phyloP scores from a whole-genome alignment of 2,329 filamentous ascomycete genomes.

The Pezicula carpinea region DNA sequence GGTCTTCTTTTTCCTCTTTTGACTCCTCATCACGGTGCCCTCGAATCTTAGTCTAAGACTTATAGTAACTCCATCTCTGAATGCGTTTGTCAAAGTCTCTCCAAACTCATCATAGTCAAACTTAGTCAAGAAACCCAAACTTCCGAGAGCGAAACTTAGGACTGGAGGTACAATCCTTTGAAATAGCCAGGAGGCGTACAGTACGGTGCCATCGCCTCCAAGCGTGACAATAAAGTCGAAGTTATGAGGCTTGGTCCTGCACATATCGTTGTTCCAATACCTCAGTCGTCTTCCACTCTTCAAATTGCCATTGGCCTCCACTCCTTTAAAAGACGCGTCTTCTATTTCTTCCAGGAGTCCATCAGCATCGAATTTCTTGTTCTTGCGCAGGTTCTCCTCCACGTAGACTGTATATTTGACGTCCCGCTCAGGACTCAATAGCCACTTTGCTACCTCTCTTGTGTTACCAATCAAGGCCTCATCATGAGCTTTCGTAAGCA shows the following conservation, averaged over 20 bases:
- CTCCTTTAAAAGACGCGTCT: conserved; percentile 35
- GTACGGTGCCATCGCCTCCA: conserved; percentile 92
- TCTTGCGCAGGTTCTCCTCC: conserved; percentile 68
- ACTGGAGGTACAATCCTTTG: conserved; percentile 93
- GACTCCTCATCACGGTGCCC: conserved; percentile 84
- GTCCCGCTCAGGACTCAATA: conserved; percentile 66
- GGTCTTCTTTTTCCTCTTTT: conserved; percentile 37
- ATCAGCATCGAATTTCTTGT: conserved; percentile 68
- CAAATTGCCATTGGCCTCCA: conserved; percentile 26
- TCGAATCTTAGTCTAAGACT: conserved; percentile 87
- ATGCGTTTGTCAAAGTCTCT: conserved; percentile 64
- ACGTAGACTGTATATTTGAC: conserved; percentile 75
- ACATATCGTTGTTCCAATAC: conserved; percentile 82
- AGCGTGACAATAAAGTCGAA: conserved; percentile 94
- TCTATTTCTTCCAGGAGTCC: conserved; percentile 61
- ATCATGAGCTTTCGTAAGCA: conserved; percentile 91
- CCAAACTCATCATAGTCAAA: conserved; percentile 82
- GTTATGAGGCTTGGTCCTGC: conserved; percentile 70
- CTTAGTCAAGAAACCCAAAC: conserved; percentile 91
- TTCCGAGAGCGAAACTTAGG: conserved; percentile 85
- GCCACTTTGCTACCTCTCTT: conserved; percentile 72
- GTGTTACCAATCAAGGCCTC: conserved; percentile 73
- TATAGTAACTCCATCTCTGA: conserved; percentile 80
- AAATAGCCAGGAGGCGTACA: conserved; percentile 96
- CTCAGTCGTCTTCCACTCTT: conserved; percentile 48